Conservation (phyloP, 352 stramenopile species). For the Poterioochromonas sp. region DNA sequence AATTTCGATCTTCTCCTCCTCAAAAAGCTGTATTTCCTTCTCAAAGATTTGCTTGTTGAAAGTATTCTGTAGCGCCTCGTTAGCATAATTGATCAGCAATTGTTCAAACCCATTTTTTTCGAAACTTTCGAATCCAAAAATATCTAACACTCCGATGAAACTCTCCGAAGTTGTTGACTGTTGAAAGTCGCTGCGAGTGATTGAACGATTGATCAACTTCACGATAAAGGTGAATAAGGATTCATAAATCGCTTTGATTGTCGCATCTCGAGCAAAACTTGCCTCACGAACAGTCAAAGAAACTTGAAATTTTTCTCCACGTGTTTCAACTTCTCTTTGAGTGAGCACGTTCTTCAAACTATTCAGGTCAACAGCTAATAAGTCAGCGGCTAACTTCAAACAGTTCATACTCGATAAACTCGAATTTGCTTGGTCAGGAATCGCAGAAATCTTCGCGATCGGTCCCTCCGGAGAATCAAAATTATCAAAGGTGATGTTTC, state of each 20-base stretch:
- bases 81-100: conserved; percentile 79
- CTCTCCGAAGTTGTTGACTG: background rate
- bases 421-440: conserved; percentile 56
- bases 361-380: conserved; percentile 40
- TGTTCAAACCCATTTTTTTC: conserved; percentile 72
- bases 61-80: conserved; percentile 74
- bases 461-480: conserved; percentile 61
- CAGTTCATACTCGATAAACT: conserved; percentile 46
- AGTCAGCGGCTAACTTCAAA: background rate
- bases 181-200: conserved; percentile 37
- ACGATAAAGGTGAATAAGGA: conserved; percentile 76
- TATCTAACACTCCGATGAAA: conserved; percentile 68
- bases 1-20: conserved; percentile 19
- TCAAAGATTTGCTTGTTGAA: conserved; percentile 64
- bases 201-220: conserved; percentile 63
- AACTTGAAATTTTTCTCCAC: conserved; percentile 66
- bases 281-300: conserved; percentile 57
- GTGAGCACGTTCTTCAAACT: conserved; percentile 66
- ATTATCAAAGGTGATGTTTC: conserved; percentile 74
- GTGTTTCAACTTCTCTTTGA: conserved; percentile 68
- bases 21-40: conserved; percentile 22
- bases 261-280: conserved; percentile 69
- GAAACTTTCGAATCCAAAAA: conserved; percentile 80
- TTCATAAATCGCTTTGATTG: conserved; percentile 73
- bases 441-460: conserved; percentile 56